Conservation (phyloP, 2,329 filamentous ascomycete genomes). For the Fusarium musae region DNA sequence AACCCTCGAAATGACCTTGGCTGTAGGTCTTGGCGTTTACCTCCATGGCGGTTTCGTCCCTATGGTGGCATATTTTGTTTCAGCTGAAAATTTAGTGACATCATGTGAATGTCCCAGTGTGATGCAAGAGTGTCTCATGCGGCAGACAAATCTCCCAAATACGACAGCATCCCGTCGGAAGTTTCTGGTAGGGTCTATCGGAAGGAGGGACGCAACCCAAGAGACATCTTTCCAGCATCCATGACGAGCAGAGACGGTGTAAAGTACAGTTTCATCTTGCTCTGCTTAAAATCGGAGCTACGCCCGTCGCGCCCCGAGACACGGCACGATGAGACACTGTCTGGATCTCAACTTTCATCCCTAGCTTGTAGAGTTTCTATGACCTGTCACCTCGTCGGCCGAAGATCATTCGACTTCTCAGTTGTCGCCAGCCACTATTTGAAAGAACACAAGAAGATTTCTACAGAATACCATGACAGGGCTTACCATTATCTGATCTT, state of each 20-base stretch:
- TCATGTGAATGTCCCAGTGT: accelerated
- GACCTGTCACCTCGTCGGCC: not conserved
- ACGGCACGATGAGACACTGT: not conserved
- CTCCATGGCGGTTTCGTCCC: not conserved
- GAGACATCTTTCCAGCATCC: not conserved
- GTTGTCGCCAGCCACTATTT: no score
- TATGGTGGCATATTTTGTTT: not conserved
- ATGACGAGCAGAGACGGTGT: not conserved
- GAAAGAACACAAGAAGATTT: not conserved
- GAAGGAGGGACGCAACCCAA: accelerated
- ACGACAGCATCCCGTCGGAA: accelerated
- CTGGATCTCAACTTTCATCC: not conserved
- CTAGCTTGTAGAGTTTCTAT: no score
- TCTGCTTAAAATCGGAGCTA: no score
- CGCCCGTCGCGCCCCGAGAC: not conserved
- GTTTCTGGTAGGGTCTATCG: not conserved
- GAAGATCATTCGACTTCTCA: no score
- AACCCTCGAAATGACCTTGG: accelerated
- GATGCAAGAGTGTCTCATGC: not conserved
- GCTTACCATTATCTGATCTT: accelerated
- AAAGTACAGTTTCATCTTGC: accelerated
- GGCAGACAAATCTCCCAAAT: not conserved
- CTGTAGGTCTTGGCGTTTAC: accelerated
- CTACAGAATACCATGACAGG: accelerated
- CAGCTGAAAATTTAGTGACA: not conserved